These are phyloP conservation scores for Craterostigma plantagineum DNA, from an alignment of 257 asterid genomes.

Conservation along the genomic window DNA sequence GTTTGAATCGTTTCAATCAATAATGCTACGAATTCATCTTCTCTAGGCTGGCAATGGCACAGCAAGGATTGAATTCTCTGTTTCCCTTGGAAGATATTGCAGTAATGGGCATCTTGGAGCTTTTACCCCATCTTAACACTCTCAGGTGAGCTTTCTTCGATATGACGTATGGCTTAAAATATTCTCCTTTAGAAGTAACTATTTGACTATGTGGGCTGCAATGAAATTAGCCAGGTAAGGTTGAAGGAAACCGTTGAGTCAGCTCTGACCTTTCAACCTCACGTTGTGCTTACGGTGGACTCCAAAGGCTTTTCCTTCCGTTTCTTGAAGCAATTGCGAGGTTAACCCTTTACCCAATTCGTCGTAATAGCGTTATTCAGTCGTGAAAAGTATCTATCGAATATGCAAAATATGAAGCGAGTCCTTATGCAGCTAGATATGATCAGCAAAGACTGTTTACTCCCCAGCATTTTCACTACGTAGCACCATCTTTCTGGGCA, in stretches of 20 bases:
- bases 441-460: conserved; percentile 20
- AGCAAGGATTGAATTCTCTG: conserved; percentile 46
- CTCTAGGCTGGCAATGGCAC: conserved; percentile 42
- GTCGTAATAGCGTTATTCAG: conserved; percentile 1
- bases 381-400: conserved; percentile 15
- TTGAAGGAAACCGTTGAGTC: conserved; percentile 54
- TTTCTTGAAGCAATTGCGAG: conserved; percentile 64
- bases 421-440: conserved; percentile 58
- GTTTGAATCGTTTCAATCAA: background rate
- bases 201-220: background rate
- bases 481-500: conserved; percentile 98
- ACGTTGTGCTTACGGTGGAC: conserved; percentile 84
- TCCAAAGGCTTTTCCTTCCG: conserved; percentile 88
- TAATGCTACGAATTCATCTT: background rate
- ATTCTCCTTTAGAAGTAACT: too few species aligned
- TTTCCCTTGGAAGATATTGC: conserved; percentile 88
- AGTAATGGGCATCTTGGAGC: conserved; percentile 91
- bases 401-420: conserved; percentile 18
- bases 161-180: conserved; percentile 4
- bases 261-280: conserved; percentile 63
- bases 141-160: too few species aligned
- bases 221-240: conserved; percentile 37
- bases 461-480: conserved; percentile 79
- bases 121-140: conserved; percentile 63
- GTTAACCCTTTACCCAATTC: too few species aligned